Base-by-base conservation (phyloP, 164 flowering plant genomes). In the Umbilicus rupestris region DNA sequence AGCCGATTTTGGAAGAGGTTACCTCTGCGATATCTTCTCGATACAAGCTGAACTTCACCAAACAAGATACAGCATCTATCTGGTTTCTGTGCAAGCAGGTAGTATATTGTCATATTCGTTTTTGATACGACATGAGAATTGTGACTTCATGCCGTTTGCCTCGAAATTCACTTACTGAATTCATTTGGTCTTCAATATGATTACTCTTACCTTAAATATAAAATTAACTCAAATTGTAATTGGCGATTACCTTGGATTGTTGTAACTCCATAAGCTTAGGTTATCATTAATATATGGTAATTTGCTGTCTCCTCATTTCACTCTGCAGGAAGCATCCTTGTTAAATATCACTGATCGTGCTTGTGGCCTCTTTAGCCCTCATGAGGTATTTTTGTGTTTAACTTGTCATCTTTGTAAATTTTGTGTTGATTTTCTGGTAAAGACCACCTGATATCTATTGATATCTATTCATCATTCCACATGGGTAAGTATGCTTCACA, bases 1-100 rank as follows among this genome's bases (percentile, higher is more conserved):
- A 90, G 70, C 98, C 97, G n/a, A 28, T 82, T 26, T 68, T 90
- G 62, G 82, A 85, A 74, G 92, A 92, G 69, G 76, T 92, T 58
- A 72, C 87, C 4, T 63, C 80, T 69, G 76, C 84, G 62, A 63
- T 92, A 67, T 68, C 46, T 20, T 66, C 9, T 39, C 90, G 87
- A 24, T 87, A 84, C 74, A 81, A 74, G 57, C 75, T 92, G 66
- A 88, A 87, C 72, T 85, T 92, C 68, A 85, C 89, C 11, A 73
- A 76, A 71, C 81, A 84, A 67, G 90, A 85, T 76, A 73, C 73
- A 44, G 74, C 90, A 52, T 81, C 89, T 64, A 86, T 92, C 44
- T 92, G 98, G 98, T 88, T 88, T 77, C 71, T 92, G 5, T 92
- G 98, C 80, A 92, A 90, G 75, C 96, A 92, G 96, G 98, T 85